phyloP scores from a whole-genome alignment of 140 eudicot species.

The Oenanthe javanica region DNA sequence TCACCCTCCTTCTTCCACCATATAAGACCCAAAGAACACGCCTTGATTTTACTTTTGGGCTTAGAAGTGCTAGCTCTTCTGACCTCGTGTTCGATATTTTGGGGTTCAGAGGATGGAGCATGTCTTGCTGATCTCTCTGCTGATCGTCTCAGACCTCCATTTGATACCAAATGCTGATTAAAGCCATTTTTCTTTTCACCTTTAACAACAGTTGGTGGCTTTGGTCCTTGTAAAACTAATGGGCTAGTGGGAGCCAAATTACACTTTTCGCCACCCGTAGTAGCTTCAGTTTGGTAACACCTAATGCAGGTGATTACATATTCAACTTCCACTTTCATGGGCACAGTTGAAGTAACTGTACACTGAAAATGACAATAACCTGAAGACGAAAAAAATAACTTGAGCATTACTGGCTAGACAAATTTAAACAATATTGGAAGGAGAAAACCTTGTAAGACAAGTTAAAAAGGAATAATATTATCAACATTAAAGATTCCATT shows the following conservation, averaged over 20 bases:
- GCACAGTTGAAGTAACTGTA: slow-evolving; percentile 40
- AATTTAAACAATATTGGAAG: not conserved
- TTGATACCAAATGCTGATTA: slow-evolving; percentile 22
- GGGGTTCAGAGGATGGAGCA: not conserved
- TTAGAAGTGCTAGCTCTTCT: slow-evolving; percentile 3
- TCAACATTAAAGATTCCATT: not conserved
- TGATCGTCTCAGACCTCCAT: slow-evolving; percentile 18
- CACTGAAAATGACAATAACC: slow-evolving; percentile 85
- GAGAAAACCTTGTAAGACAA: not conserved
- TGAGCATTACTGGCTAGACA: not conserved
- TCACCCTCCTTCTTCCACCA: slow-evolving; percentile 43
- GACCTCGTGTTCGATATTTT: not conserved
- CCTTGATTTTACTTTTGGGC: slow-evolving; percentile 23
- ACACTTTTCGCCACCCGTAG: slow-evolving; percentile 19
- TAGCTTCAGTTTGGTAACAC: slow-evolving; percentile 33
- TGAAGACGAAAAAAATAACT: slow-evolving; percentile 17
- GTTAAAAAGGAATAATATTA: not conserved
- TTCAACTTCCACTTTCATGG: slow-evolving; percentile 33
- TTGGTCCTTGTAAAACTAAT: slow-evolving; percentile 58
- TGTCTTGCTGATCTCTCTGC: slow-evolving; percentile 21
- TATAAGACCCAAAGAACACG: slow-evolving; percentile 50
- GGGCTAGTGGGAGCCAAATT: slow-evolving; percentile 59
- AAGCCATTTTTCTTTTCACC: slow-evolving; percentile 24
- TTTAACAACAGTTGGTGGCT: slow-evolving; percentile 23
- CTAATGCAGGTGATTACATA: slow-evolving; percentile 50